Evolutionary conservation across 805 yeast genomes (phyloP), one percentile per base, ranked within the genome.

Genomic region (Candida pseudoglaebosa): DNA sequence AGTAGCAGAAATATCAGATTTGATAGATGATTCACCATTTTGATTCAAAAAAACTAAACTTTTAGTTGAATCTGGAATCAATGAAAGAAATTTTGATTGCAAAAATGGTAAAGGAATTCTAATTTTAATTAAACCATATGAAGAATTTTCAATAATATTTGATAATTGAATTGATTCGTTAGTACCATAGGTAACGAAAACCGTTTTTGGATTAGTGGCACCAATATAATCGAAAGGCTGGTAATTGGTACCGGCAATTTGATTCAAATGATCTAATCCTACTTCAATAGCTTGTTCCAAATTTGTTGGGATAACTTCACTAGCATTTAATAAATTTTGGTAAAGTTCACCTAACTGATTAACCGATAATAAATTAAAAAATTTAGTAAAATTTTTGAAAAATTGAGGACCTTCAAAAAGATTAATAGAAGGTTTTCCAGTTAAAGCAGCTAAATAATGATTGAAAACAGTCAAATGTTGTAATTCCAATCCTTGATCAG

Each of bases 21-120:
- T 83, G 53, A 90, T 71, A 2, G 71, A 53, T 22, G 75, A 56
- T 26, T 63, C 62, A 15, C 54, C 57, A 32, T 53, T 48, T 18
- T 57, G 54, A 34, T 56, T 46, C 45, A 90, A 65, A 21, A 88
- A 85, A 34, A 84, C 80, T 39, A 90, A 62, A 42, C 73, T 71
- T 47, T 73, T 71, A 15, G 82, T 64, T 3, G 83, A 57, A 3
- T 58, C 44, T 20, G 95, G 91, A 37, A 90, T 66, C 8, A 72
- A 54, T 3, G 66, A 54, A 37, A 77, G 64, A 56, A 89, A 88
- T 48, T 74, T 75, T 22, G 67, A 70, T 24, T 75, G 70, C 49
- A 82, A 78, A 62, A 89, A 88, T 9, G 96, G 96, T 38, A 82
- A 65, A 39, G 95, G 91, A 32, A 86, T 77, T 62, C 96, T 77